phyloP scores from a whole-genome alignment of 805 yeast genomes.

The Cyberlindnera xishuangbannaensis region DNA sequence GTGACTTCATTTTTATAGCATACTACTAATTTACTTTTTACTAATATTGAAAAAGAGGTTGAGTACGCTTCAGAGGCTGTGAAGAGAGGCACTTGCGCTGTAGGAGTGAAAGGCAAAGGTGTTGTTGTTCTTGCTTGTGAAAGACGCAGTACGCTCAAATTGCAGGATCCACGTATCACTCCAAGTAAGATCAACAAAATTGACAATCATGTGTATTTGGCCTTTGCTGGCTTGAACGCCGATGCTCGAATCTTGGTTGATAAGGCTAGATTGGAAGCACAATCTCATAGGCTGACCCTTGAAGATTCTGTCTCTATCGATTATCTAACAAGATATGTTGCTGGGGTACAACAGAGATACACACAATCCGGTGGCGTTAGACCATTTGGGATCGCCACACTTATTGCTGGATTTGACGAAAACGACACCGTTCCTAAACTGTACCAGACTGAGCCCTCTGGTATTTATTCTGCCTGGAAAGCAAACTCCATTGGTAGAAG shows the following conservation, averaged over 20 bases:
- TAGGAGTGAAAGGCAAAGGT: conserved; percentile 87
- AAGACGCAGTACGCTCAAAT: conserved; percentile 87
- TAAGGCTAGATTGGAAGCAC: conserved; percentile 95
- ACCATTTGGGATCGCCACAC: conserved; percentile 94
- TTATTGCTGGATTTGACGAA: conserved; percentile 93
- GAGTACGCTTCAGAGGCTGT: conserved; percentile 98
- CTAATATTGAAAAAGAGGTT: conserved; percentile 49
- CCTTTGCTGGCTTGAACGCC: conserved; percentile 98
- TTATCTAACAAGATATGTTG: conserved; percentile 87
- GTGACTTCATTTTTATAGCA: conserved; percentile 27
- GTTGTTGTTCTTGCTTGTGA: conserved; percentile 95
- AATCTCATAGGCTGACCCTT: conserved; percentile 85
- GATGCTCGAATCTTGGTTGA: conserved; percentile 94
- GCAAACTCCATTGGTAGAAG: conserved; percentile 96
- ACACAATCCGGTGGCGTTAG: conserved; percentile 98
- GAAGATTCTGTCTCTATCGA: conserved; percentile 93
- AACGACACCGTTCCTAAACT: conserved; percentile 75
- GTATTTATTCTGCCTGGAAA: conserved; percentile 96
- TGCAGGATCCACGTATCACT: conserved; percentile 94
- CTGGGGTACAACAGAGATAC: conserved; percentile 96
- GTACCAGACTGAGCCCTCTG: conserved; percentile 96
- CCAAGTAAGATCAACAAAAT: conserved; percentile 91
- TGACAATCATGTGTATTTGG: conserved; percentile 85
- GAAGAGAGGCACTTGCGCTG: conserved; percentile 96
- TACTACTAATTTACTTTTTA: neutral